Evolutionary conservation across 2,329 filamentous ascomycete species (phyloP).

Genomic region (Trichoderma atrobrunneum): DNA sequence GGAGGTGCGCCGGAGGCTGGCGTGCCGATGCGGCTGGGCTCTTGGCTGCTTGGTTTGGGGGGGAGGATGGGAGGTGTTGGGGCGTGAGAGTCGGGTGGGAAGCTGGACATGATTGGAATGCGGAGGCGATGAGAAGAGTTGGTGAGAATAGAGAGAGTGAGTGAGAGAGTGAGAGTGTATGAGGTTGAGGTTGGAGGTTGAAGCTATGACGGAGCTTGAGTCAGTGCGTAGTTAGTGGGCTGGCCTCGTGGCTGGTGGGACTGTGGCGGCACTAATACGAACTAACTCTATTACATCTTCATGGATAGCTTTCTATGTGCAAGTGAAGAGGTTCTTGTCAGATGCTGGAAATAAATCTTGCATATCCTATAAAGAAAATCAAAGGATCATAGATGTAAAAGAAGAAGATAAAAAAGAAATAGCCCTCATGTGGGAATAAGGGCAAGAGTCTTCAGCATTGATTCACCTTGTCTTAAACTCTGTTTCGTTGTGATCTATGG

Average conservation of each 20-base stretch:
- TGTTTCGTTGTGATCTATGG: neutral
- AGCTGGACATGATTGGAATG: constrained; percentile 29
- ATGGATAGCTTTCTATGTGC: neutral
- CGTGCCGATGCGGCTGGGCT: constrained; percentile 64
- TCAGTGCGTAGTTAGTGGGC: neutral
- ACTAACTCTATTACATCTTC: neutral
- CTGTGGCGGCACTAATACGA: neutral
- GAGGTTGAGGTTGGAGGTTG: neutral
- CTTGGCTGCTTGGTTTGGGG: constrained; percentile 68
- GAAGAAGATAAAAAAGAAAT: neutral
- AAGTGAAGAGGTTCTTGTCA: neutral
- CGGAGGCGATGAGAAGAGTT: neutral
- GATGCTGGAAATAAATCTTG: neutral
- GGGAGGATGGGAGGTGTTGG: constrained; percentile 63
- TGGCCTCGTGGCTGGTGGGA: constrained; percentile 10
- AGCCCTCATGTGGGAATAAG: neutral
- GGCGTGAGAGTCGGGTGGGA: constrained; percentile 29
- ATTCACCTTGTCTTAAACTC: neutral
- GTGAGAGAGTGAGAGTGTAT: neutral
- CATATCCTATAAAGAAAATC: neutral
- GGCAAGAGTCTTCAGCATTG: neutral
- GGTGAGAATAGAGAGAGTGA: neutral
- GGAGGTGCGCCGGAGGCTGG: constrained; percentile 51
- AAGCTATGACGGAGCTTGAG: neutral
- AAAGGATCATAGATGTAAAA: no score